These are phyloP conservation scores for Massospora cicadina DNA, from an alignment of 371 early-diverging fungal species.

Conservation along the genomic window DNA sequence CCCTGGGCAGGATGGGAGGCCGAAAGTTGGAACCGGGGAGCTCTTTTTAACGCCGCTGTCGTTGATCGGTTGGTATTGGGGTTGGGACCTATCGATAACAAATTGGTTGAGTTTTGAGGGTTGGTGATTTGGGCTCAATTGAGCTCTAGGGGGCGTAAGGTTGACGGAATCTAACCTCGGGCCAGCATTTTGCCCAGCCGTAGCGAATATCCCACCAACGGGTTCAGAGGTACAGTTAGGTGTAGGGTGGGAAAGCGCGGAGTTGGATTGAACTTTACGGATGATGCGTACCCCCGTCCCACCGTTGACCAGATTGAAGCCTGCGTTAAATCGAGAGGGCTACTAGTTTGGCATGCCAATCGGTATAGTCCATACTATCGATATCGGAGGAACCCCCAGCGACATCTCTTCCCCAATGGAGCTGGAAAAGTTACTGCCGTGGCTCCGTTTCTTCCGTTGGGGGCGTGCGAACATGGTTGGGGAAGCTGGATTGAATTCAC, in stretches of 20 bases:
- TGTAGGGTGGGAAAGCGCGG: neutral
- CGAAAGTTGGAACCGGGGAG: neutral
- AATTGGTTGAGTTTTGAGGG: neutral
- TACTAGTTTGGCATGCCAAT: constrained; percentile 1
- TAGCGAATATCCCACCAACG: neutral
- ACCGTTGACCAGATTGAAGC: neutral
- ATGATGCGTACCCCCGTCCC: neutral
- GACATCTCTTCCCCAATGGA: constrained; percentile 6
- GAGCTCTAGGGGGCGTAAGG: neutral
- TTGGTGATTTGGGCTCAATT: neutral
- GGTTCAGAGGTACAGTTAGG: neutral
- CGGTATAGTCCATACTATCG: neutral
- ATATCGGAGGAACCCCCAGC: constrained; percentile 3
- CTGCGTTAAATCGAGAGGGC: neutral
- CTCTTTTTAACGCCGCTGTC: neutral
- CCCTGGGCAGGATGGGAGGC: neutral
- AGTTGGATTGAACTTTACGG: constrained; percentile 4
- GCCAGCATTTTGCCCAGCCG: neutral
- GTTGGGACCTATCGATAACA: neutral
- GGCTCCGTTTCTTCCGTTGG: neutral
- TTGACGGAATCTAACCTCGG: neutral
- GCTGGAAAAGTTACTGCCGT: constrained; percentile 4
- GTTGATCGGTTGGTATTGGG: neutral
- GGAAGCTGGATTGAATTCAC: too few relatives aligned
- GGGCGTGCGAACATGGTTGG: constrained; percentile 9